phyloP scores from a whole-genome alignment of 2,329 filamentous ascomycete genomes.

The Dactylellina parvicollis region DNA sequence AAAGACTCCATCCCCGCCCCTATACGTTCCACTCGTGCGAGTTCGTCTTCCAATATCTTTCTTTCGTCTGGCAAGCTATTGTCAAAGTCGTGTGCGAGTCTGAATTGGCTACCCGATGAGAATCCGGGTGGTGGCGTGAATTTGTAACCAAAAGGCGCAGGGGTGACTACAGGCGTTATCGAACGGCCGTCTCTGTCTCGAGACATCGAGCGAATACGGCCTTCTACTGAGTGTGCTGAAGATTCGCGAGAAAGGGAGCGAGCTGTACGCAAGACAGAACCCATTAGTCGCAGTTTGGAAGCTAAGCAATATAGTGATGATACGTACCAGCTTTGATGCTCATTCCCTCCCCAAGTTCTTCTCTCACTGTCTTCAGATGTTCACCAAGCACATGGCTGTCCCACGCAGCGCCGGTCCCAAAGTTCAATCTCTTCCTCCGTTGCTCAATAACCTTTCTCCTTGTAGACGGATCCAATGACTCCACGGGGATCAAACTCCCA shows the following conservation, averaged over 20 bases:
- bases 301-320: not conserved
- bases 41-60: constrained; percentile 28
- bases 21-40: constrained; percentile 18
- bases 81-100: constrained; percentile 25
- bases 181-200: constrained; percentile 54
- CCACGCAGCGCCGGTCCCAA: constrained; percentile 54
- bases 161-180: constrained; percentile 55
- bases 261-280: constrained; percentile 15
- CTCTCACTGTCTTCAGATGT: constrained; percentile 55
- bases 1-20: constrained; percentile 26
- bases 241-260: constrained; percentile 54
- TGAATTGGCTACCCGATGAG: constrained; percentile 23
- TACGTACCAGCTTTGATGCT: constrained; percentile 38
- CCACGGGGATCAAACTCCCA: constrained; percentile 50
- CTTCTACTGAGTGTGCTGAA: constrained; percentile 45
- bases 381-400: constrained; percentile 54
- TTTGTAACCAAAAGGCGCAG: constrained; percentile 55
- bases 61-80: constrained; percentile 20
- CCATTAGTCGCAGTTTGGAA: not conserved
- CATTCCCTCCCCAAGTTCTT: constrained; percentile 56
- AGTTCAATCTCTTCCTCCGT: constrained; percentile 56
- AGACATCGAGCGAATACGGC: constrained; percentile 46
- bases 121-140: constrained; percentile 56
- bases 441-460: constrained; percentile 26
- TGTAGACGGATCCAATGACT: constrained; percentile 55